Evolutionary conservation across 2,329 filamentous ascomycete species (phyloP), one percentile per base, ranked within the genome.

Genomic region (Neopestalotiopsis sp.): DNA sequence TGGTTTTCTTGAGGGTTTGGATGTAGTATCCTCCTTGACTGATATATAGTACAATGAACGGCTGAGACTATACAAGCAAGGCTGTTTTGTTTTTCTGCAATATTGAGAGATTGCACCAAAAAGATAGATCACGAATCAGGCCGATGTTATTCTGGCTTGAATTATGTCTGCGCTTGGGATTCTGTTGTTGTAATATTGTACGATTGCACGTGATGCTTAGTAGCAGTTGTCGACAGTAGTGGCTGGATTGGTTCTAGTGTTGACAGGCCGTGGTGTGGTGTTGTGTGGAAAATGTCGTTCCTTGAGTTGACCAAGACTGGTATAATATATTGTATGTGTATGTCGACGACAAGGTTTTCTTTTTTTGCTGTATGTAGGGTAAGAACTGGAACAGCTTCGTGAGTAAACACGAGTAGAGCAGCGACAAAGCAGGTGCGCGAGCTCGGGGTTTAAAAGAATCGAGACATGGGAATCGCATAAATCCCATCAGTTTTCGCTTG

Each of bases 401-500:
- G 45, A 63, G 59, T 63, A 67, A 40, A 67, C 66, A 67, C 57
- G 34, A 30, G 38, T 38, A 9, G 30, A 49, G 42, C 28, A 52
- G 34, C 64, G 40, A 34, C 20, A 42, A 17, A n/a, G 28, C 65
- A 59, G 49, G 52, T 52, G 67, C 52, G 67, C 52, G 67, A 59
- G 67, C 62, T 52, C 62, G 14, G 61, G 45, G 24, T 32, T 68
- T 70, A 68, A 66, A 68, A 70, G 60, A 66, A 62, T 38, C 34
- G 59, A 69, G 24, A 66, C 66, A 70, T 70, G 69, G 69, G 66
- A 70, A 70, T 68, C 32, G 69, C 69, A 70, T 70, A 66, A 70
- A 70, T 70, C 69, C 69, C 69, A 70, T 70, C 65, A 70, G 69
- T 70, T 70, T 68, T 70, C 63, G 69, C 66, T 68, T 66, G 64